Evolutionary conservation across 306 rosid genomes (phyloP).

Genomic region (Vigna mungo): DNA sequence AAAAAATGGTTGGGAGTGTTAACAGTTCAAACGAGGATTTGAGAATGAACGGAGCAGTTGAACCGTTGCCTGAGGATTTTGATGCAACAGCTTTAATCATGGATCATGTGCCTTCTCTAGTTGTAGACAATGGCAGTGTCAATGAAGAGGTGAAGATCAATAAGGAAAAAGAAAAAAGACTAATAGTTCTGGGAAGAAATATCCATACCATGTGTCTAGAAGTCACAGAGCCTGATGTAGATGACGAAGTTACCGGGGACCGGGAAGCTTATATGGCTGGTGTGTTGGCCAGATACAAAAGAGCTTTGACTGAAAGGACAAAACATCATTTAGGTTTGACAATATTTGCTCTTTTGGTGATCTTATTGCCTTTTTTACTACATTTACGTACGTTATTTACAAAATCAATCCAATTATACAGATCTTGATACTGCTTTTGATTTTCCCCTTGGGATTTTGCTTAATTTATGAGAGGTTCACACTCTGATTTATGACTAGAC

Average conservation of each 20-base stretch:
- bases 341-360: constrained; percentile 5
- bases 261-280: constrained; percentile 88
- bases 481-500: constrained; percentile 32
- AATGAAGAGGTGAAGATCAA: constrained; percentile 7
- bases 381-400: not conserved
- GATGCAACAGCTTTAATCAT: constrained; percentile 38
- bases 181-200: constrained; percentile 82
- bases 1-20: constrained; percentile 50
- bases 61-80: constrained; percentile 52
- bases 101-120: constrained; percentile 48
- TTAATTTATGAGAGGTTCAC: not conserved
- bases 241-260: constrained; percentile 88
- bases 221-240: constrained; percentile 80
- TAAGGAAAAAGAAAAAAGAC: constrained; percentile 45
- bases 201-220: constrained; percentile 75
- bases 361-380: constrained; percentile 26
- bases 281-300: constrained; percentile 77
- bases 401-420: constrained; percentile 9
- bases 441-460: not conserved
- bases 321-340: constrained; percentile 76
- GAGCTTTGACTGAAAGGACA: constrained; percentile 78
- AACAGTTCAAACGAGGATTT: constrained; percentile 22
- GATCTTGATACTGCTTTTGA: constrained; percentile 12
- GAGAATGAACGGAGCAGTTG: constrained; percentile 40
- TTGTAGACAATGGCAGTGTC: constrained; percentile 28